Conservation (phyloP, 1,284 basidiomycete species). For the Tilletia horrida region DNA sequence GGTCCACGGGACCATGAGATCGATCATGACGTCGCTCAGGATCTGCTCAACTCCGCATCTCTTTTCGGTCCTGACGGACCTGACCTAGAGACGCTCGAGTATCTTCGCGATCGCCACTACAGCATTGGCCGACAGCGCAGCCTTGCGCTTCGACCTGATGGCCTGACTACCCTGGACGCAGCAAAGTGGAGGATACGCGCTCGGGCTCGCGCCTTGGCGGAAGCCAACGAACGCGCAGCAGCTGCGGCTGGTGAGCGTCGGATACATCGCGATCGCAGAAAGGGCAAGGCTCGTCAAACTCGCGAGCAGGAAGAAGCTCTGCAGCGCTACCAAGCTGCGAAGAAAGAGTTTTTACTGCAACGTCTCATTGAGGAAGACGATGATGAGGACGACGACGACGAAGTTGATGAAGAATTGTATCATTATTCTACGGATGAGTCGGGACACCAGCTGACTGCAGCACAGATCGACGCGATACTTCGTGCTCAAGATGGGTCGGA, state of each 20-base stretch:
- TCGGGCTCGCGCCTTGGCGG: conserved; percentile 30
- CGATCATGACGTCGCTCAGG: neutral
- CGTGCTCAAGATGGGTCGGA: conserved; percentile 16
- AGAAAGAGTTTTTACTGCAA: neutral
- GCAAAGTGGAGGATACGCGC: conserved; percentile 45
- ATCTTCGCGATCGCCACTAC: neutral
- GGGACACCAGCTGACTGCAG: no score
- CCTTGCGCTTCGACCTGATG: conserved; percentile 43
- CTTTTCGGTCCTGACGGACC: neutral
- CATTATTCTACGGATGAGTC: no score
- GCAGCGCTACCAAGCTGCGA: neutral
- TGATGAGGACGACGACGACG: conserved; percentile 9
- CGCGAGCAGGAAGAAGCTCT: conserved; percentile 30
- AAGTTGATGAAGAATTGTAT: neutral
- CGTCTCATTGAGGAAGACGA: neutral
- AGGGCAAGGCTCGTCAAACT: conserved; percentile 45
- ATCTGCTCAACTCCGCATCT: conserved; percentile 1
- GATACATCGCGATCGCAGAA: conserved; percentile 29
- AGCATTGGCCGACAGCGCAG: neutral
- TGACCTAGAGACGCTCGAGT: neutral
- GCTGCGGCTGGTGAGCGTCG: conserved; percentile 33
- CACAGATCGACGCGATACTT: no score
- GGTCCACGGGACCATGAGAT: conserved; percentile 8
- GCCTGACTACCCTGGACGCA: conserved; percentile 45
- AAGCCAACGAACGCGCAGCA: conserved; percentile 41